These are phyloP conservation scores for Quercus tomentella DNA, from an alignment of 331 rosid genomes.

Conservation along the genomic window DNA sequence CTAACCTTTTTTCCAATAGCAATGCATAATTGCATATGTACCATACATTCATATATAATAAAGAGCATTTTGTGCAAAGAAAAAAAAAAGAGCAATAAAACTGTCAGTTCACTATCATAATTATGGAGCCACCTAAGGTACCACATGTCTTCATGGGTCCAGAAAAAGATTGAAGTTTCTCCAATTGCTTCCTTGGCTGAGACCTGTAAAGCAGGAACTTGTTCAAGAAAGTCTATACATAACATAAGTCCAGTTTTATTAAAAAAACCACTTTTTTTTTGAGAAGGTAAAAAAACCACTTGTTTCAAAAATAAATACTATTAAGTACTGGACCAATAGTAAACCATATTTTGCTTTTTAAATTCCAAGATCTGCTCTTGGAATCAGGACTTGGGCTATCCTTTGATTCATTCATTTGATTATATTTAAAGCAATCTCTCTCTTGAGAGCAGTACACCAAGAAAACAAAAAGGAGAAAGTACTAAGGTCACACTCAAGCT, in stretches of 20 bases:
- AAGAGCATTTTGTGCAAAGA: slow-evolving; percentile 2
- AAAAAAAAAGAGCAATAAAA: slow-evolving; percentile 1
- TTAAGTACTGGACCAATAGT: not conserved
- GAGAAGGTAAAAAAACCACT: not conserved
- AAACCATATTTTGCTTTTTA: not conserved
- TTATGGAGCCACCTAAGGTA: slow-evolving; percentile 22
- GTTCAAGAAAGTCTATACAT: slow-evolving; percentile 25
- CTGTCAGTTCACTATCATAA: not conserved
- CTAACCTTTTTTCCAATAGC: not conserved
- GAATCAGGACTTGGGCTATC: slow-evolving; percentile 31
- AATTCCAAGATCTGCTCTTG: slow-evolving; percentile 38
- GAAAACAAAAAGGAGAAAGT: not conserved
- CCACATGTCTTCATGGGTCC: slow-evolving; percentile 34
- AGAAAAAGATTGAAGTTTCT: slow-evolving; percentile 11
- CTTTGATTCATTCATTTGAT: slow-evolving; percentile 24
- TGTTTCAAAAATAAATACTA: not conserved
- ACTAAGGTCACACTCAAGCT: not conserved
- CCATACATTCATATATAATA: not conserved
- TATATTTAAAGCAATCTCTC: slow-evolving; percentile 4
- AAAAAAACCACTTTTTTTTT: not conserved
- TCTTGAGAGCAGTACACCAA: not conserved
- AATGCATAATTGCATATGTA: not conserved
- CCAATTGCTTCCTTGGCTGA: slow-evolving; percentile 19
- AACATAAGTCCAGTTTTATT: not conserved
- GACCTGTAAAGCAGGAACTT: slow-evolving; percentile 40